Evolutionary conservation across 1,284 basidiomycete genomes (phyloP).

Genomic region (Cutaneotrichosporon mucoides): DNA sequence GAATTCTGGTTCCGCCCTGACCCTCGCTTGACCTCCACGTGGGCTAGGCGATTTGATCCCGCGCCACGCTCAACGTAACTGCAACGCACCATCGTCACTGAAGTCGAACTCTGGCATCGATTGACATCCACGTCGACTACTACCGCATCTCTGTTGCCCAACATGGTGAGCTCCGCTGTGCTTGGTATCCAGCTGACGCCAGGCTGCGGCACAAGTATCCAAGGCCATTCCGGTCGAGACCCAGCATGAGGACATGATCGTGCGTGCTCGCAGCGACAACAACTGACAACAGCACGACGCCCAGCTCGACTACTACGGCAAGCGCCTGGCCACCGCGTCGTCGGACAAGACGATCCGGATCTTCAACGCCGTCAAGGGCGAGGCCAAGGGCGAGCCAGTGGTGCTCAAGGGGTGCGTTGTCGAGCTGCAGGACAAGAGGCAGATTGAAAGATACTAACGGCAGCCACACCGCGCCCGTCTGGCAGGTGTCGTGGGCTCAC

Average conservation of each 20-base stretch:
- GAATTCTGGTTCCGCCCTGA: conserved; percentile 3
- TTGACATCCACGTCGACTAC: background rate
- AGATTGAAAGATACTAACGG: background rate
- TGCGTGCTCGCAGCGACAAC: conserved; percentile 50
- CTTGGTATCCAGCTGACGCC: conserved; percentile 1
- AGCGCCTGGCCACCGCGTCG: conserved; percentile 92
- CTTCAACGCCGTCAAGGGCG: conserved; percentile 89
- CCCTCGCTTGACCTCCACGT: background rate
- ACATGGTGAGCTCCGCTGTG: conserved; percentile 8
- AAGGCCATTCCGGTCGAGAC: conserved; percentile 63
- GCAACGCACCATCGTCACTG: too few relatives aligned
- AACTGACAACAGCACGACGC: conserved; percentile 74
- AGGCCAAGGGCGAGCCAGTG: conserved; percentile 60
- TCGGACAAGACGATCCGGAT: conserved; percentile 94
- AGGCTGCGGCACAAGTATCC: conserved; percentile 32
- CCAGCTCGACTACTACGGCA: conserved; percentile 96
- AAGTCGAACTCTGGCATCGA: background rate
- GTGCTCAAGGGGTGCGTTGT: conserved; percentile 73
- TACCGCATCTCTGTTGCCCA: conserved; percentile 1
- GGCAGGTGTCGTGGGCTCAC: conserved; percentile 98
- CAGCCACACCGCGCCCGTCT: conserved; percentile 91
- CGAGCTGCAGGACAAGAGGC: too few relatives aligned
- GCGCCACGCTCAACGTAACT: too few relatives aligned
- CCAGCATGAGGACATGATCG: conserved; percentile 92
- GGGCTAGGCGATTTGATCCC: background rate